Evolutionary conservation across 176 grass and related monocot genomes (phyloP), one percentile per base, ranked within the genome.

Genomic region (Eragrostis nindensis): DNA sequence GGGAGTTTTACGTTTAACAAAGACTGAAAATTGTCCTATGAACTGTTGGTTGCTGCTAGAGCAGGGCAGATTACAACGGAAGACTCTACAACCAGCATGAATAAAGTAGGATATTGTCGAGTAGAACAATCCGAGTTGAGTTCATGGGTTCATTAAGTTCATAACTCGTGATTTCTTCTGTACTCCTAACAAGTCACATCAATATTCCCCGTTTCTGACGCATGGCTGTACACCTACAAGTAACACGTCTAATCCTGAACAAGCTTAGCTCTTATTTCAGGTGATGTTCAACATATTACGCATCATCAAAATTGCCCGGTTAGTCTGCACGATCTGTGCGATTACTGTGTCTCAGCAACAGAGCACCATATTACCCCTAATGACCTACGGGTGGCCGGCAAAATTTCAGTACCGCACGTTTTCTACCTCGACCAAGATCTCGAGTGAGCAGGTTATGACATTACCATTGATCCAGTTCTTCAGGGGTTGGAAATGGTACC

Each of bases 381-480:
- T 7, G 19, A 30, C 14, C 18, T 39, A 10, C 32, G 22, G 4
- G 8, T 24, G 18, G 2, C 18, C 11, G 29, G 44, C 21, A 8
- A n/a, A 36, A 21, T 15, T 48, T 1, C 36, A 50, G 9, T 25
- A 3, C 50, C n/a, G 45, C 21, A 17, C 5, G 48, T 46, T n/a
- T n/a, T 56, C 62, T 70, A 76, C 21, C 52, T 43, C 19, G 74
- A 50, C 25, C 55, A 72, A 29, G 38, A 69, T 17, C 27, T 7
- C 21, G 16, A 70, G 18, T n/a, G 14, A 32, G 36, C 17, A 49
- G 56, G 38, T n/a, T 64, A 9, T 11, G 21, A 27, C 46, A 63
- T 79, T 87, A 96, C 93, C 93, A 87, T 96, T 96, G 77, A 96
- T 90, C 90, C 93, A 96, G 54, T 96, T 90, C 65, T 63, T 86